phyloP scores from a whole-genome alignment of 805 yeast genomes.

The Candida krabiensis region DNA sequence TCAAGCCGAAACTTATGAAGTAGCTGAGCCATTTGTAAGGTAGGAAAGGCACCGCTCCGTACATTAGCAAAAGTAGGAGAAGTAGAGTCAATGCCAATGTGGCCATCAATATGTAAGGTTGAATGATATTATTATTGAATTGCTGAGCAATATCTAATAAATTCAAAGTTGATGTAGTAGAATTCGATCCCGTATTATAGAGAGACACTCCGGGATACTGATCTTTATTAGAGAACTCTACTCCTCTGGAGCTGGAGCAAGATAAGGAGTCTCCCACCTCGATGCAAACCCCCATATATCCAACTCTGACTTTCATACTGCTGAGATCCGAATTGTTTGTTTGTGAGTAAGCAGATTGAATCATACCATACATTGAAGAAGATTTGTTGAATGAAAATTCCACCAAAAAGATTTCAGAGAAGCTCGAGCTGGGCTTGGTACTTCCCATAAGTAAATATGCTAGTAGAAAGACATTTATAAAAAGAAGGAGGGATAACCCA shows the following conservation, averaged over 20 bases:
- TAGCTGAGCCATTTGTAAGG: conserved; percentile 39
- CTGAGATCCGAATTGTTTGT: conserved; percentile 36
- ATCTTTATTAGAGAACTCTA: conserved; percentile 17
- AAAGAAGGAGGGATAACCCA: conserved; percentile 39
- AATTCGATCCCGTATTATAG: conserved; percentile 32
- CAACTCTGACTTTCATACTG: conserved; percentile 46
- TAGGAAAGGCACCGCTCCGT: conserved; percentile 46
- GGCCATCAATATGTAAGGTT: conserved; percentile 54
- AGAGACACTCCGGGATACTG: conserved; percentile 35
- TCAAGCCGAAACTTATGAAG: conserved; percentile 31
- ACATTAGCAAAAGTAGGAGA: conserved; percentile 42
- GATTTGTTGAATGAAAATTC: conserved; percentile 47
- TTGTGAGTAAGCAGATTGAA: conserved; percentile 37
- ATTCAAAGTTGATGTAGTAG: conserved; percentile 38
- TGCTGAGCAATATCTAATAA: conserved; percentile 46
- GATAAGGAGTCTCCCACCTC: conserved; percentile 32
- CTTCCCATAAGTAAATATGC: conserved; percentile 61
- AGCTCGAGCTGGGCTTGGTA: conserved; percentile 38
- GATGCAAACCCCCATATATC: conserved; percentile 59
- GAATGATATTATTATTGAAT: conserved; percentile 47
- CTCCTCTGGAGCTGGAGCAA: conserved; percentile 32
- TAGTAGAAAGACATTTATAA: conserved; percentile 50
- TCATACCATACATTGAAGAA: conserved; percentile 42
- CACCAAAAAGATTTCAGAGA: conserved; percentile 51
- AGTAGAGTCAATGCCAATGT: conserved; percentile 44